Base-by-base conservation (phyloP, 2,329 filamentous ascomycete genomes). In the Xylariaceae sp. region DNA sequence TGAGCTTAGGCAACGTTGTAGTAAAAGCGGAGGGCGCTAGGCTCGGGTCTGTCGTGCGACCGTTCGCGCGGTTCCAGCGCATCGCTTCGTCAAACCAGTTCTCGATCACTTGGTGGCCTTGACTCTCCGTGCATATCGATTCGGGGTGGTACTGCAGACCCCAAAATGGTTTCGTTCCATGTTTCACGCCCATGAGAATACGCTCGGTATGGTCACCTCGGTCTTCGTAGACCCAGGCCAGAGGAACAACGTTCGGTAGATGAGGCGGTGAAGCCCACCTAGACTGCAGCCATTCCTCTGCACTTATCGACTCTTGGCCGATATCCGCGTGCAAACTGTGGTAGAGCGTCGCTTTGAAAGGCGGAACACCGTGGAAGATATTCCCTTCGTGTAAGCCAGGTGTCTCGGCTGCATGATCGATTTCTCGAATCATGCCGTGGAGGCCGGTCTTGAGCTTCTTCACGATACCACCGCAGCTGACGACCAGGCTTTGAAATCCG, bases 141-240 rank as follows among this genome's bases (percentile, higher is more conserved):
- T 97, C 92, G 0, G 92, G 92, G 68, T 96, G 92, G 66, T 95
- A 96, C 69, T 96, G 93, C 18, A 96, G 80, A 0, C 89, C 93
- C 87, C 89, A 96, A 61, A 93, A 89, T 0, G 93, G 92, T 62
- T 85, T 87, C 1, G 61, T 68, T 18, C 70, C 74, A 70, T 96
- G 91, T 60, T 80, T 84, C 16, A 88, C 85, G 0, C 83, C 90
- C 90, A 96, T 96, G n/a, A 95, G 73, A 2, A 92, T 80, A 42
- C 81, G 75, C 67, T 84, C 81, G 7, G 66, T 63, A 9, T 61
- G 56, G 10, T 69, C 73, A 3, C 71, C 71, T 5, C 74, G 67
- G 5, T 73, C 69, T 61, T 82, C 79, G 32, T 79, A 76, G 2
- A 83, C 76, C 87, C 88, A 90, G 0, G 88, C 87, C 55, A 90